These are phyloP conservation scores for Arthrocladium fulminans DNA, from an alignment of 2,329 filamentous ascomycete species.

Conservation along the genomic window DNA sequence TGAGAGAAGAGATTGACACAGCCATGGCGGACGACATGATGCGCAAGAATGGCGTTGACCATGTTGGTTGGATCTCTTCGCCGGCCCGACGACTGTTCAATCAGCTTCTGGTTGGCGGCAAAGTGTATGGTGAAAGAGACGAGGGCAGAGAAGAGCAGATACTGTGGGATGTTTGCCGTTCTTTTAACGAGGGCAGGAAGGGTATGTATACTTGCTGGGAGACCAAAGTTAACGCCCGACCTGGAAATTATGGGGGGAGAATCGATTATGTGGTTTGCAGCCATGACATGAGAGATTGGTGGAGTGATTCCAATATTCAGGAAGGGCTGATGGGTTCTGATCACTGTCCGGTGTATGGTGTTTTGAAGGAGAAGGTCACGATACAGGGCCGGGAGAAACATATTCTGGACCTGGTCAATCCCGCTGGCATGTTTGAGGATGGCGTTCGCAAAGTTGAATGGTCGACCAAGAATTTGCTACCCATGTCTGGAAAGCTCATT, in stretches of 20 bases:
- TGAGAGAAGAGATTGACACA: constrained; percentile 60
- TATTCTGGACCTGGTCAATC: constrained; percentile 69
- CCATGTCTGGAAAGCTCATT: constrained; percentile 71
- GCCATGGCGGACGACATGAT: constrained; percentile 65
- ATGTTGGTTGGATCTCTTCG: constrained; percentile 62
- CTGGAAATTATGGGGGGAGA: constrained; percentile 81
- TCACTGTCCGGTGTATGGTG: constrained; percentile 85
- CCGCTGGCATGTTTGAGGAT: constrained; percentile 58
- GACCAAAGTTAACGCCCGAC: constrained; percentile 87
- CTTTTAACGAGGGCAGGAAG: constrained; percentile 65
- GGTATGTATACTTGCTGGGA: constrained; percentile 99
- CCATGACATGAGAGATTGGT: constrained; percentile 68
- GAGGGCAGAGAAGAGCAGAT: constrained; percentile 60
- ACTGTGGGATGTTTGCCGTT: constrained; percentile 74
- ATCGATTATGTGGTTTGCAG: constrained; percentile 93
- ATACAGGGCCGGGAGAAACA: constrained; percentile 43
- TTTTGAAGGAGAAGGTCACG: constrained; percentile 55
- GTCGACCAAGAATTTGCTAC: constrained; percentile 56
- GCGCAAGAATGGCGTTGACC: constrained; percentile 57
- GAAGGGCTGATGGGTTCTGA: constrained; percentile 90
- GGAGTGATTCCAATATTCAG: constrained; percentile 74
- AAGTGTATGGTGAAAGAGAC: constrained; percentile 58
- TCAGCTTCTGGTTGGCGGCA: constrained; percentile 67
- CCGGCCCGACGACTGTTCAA: constrained; percentile 74
- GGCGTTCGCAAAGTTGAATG: constrained; percentile 61